phyloP scores from a whole-genome alignment of 371 early-diverging fungal genomes.

The Mortierella sp. region DNA sequence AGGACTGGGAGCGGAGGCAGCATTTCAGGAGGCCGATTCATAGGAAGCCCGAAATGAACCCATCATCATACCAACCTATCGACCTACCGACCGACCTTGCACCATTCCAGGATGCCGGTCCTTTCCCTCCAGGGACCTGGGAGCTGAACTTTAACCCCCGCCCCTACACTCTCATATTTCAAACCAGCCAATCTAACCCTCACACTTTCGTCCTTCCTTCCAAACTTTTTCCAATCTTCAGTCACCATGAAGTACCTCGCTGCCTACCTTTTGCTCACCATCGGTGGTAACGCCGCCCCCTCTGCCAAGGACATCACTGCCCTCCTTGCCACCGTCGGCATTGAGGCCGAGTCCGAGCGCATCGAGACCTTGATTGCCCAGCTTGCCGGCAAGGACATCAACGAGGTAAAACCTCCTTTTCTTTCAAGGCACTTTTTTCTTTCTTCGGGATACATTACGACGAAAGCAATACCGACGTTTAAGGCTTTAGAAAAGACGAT shows the following conservation, averaged over 20 bases:
- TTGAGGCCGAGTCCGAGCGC: slow-evolving; percentile 89
- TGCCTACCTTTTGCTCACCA: slow-evolving; percentile 95
- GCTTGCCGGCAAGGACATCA: slow-evolving; percentile 91
- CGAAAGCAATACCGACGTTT: too few relatives aligned
- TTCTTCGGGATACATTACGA: not conserved
- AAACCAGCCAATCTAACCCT: not conserved
- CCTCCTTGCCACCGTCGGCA: slow-evolving; percentile 93
- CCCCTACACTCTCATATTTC: not conserved
- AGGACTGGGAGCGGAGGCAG: not conserved
- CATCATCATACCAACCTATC: not conserved
- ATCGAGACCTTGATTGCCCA: slow-evolving; percentile 83
- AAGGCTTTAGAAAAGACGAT: too few relatives aligned
- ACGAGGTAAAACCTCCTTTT: slow-evolving; percentile 66
- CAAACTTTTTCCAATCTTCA: slow-evolving; percentile 1
- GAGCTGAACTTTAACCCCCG: not conserved
- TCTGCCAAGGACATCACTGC: slow-evolving; percentile 84
- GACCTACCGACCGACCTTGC: not conserved
- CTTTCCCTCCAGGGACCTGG: not conserved
- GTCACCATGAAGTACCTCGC: slow-evolving; percentile 94
- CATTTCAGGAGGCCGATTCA: not conserved
- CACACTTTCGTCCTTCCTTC: not conserved
- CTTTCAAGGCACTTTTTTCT: not conserved
- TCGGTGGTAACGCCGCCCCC: slow-evolving; percentile 92
- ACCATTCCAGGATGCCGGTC: not conserved
- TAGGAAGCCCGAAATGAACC: not conserved